Percentiles rank a stretch among this genome's conserved stretches.
Evolutionary conservation across 2,329 filamentous ascomycete genomes (phyloP).

Genomic region (Sordariomycetes sp.): DNA sequence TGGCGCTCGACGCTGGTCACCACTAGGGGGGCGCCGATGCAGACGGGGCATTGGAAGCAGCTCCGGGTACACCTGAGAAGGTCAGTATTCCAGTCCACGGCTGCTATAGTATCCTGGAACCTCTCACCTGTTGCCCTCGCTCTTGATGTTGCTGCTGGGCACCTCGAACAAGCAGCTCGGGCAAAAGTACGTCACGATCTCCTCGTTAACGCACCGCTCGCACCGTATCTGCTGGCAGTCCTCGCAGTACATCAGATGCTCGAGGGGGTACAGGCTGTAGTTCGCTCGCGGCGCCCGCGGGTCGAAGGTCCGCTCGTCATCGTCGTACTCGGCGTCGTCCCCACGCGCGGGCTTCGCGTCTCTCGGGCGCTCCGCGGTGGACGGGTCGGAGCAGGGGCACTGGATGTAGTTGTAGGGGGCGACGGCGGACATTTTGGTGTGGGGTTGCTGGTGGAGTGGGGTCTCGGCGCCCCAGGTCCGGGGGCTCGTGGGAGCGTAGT

Average conservation of each 20-base stretch:
- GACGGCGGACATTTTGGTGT: not conserved
- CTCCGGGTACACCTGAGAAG: conserved; percentile 67
- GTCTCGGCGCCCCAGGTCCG: not conserved
- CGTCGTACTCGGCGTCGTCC: conserved; percentile 33
- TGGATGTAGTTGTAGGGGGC: conserved; percentile 52
- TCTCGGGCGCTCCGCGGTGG: conserved; percentile 12
- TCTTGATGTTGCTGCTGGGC: conserved; percentile 81
- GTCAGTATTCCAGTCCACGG: not conserved
- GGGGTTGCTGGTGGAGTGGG: not conserved
- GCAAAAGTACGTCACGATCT: conserved; percentile 91
- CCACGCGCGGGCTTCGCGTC: conserved; percentile 13
- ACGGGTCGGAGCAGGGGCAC: conserved; percentile 46
- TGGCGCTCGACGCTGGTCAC: conserved; percentile 56
- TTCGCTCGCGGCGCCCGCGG: conserved; percentile 73
- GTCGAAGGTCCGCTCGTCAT: conserved; percentile 73
- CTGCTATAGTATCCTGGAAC: not conserved
- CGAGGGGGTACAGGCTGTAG: conserved; percentile 85
- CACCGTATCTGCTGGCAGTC: conserved; percentile 96
- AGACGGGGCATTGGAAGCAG: conserved; percentile 90
- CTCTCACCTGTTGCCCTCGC: conserved; percentile 76
- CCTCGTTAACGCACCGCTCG: conserved; percentile 79
- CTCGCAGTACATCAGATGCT: conserved; percentile 91
- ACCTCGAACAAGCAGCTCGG: conserved; percentile 94
- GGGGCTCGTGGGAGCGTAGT: not conserved
- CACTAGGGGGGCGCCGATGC: conserved; percentile 59